These are phyloP conservation scores for Centella asiatica DNA, from an alignment of 129 eudicot genomes.

Conservation along the genomic window DNA sequence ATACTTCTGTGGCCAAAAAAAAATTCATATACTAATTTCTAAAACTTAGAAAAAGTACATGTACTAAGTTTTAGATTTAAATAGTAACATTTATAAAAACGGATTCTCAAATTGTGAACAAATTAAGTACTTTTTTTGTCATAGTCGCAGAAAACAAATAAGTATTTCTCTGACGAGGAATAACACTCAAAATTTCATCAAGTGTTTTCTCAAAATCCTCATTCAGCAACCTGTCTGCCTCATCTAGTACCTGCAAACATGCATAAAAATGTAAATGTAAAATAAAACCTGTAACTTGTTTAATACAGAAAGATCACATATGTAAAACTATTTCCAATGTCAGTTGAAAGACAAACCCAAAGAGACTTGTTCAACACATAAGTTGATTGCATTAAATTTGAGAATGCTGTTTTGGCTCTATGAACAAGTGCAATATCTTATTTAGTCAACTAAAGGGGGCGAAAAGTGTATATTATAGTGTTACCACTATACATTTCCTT, in stretches of 20 bases:
- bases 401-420: no score
- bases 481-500: no score
- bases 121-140: slow-evolving; percentile 64
- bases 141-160: slow-evolving; percentile 90
- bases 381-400: no score
- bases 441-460: no score
- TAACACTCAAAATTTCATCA: slow-evolving; percentile 66
- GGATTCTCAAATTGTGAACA: background rate
- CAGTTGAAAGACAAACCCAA: no score
- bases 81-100: background rate
- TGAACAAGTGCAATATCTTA: no score
- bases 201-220: slow-evolving; percentile 84
- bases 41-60: no score
- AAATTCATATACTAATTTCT: no score
- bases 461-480: no score
- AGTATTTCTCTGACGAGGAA: slow-evolving; percentile 82
- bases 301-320: background rate
- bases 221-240: slow-evolving; percentile 87
- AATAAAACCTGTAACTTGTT: background rate
- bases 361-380: no score
- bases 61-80: no score
- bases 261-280: background rate
- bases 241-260: slow-evolving; percentile 72
- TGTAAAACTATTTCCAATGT: background rate
- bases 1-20: no score